Evolutionary conservation across 2,329 filamentous ascomycete genomes (phyloP).

Genomic region (Claviceps africana): DNA sequence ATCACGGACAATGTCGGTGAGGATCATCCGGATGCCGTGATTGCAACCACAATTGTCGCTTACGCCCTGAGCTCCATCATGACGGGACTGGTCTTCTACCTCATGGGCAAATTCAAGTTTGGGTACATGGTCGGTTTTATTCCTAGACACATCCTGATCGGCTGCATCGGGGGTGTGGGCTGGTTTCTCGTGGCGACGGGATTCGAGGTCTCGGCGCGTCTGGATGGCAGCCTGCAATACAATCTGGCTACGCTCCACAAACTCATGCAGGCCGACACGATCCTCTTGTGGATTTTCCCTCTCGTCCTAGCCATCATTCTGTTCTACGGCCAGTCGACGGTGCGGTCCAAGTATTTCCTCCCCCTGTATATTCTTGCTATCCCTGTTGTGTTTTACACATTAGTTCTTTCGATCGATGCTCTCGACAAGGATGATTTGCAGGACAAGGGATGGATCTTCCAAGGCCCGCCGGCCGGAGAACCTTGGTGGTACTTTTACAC

Average conservation of each 20-base stretch:
- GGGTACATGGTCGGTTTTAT: constrained; percentile 95
- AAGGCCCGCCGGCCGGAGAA: constrained; percentile 67
- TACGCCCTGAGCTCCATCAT: constrained; percentile 84
- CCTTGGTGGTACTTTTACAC: constrained; percentile 98
- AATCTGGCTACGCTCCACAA: constrained; percentile 61
- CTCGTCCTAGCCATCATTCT: constrained; percentile 62
- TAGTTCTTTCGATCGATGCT: constrained; percentile 54
- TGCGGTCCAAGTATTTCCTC: constrained; percentile 72
- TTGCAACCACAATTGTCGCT: constrained; percentile 85
- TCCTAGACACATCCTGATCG: constrained; percentile 86
- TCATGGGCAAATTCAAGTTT: constrained; percentile 74
- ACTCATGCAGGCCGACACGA: constrained; percentile 58
- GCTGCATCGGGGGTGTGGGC: constrained; percentile 92
- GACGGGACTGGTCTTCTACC: constrained; percentile 81
- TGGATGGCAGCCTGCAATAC: constrained; percentile 76
- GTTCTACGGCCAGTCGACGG: constrained; percentile 60
- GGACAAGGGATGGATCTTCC: constrained; percentile 76
- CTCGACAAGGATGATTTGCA: constrained; percentile 56
- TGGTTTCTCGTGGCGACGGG: constrained; percentile 89
- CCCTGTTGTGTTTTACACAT: constrained; percentile 62
- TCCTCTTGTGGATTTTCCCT: constrained; percentile 73
- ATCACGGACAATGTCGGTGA: constrained; percentile 69
- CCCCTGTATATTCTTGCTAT: constrained; percentile 76
- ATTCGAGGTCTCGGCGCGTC: constrained; percentile 79
- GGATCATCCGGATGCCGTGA: constrained; percentile 69